Base-by-base conservation (phyloP, 2,329 filamentous ascomycete species). In the Epichloe festucae region DNA sequence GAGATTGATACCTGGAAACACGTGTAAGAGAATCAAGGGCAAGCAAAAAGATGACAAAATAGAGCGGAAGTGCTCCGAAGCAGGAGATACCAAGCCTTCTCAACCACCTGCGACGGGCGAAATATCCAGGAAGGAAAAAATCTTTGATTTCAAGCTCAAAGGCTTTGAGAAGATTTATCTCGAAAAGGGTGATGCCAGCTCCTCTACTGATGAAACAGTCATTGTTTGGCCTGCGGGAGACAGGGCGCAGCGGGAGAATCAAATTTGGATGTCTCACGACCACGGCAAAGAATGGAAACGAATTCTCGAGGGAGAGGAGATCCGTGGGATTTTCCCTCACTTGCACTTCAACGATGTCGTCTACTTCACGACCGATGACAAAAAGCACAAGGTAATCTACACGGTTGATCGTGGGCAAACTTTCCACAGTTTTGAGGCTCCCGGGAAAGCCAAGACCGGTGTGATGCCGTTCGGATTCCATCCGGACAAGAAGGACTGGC, bases 281-380 rank as follows among this genome's bases (percentile, higher is more conserved):
- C 91, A 96, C 62, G 93, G 93, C 61, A 95, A 95, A 70, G 82
- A 70, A 2, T 98, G 93, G 91, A 72, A 81, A 23, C 72, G 65
- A 50, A 82, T 83, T 44, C 76, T 94, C 3, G 74, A 86, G 52
- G 79, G 81, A 35, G 81, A 90, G 57, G 73, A 81, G 2, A 79
- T 97, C 52, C 71, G 76, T 44, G 74, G 71, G 19, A 87, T 98
- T 57, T 77, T 85, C 52, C 86, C 85, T 23, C 89, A 98, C 63
- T 75, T 75, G 46, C 86, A 89, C 67, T 84, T 88, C 67, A 89
- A 87, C 60, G 89, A 96, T 62, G 78, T 83, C 41, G 86, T 93
- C 31, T 98, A 87, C 67, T 89, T 98, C 69, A 74, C 95, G 31
- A 95, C 90, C 5, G 14, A 36, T 38, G 48, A 45, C 0, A 71